These are phyloP conservation scores for Mollisiaceae sp. DNA, from an alignment of 2,329 filamentous ascomycete genomes.

Conservation along the genomic window DNA sequence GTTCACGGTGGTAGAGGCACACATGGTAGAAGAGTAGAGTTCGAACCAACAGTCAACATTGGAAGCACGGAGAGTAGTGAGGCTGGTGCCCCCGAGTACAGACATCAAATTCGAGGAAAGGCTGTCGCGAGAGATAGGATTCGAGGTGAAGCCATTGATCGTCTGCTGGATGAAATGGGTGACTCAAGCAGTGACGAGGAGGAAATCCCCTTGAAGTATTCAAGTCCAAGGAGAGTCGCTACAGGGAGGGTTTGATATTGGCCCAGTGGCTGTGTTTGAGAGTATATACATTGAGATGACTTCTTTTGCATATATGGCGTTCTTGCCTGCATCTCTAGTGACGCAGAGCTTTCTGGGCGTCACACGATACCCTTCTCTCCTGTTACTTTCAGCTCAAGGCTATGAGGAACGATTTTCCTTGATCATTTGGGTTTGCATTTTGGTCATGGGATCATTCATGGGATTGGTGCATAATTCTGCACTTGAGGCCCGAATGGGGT, in stretches of 20 bases:
- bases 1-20: slow-evolving; percentile 24
- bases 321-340: slow-evolving; percentile 26
- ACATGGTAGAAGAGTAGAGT: slow-evolving; percentile 37
- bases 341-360: slow-evolving; percentile 26
- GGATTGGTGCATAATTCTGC: slow-evolving; percentile 19
- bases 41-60: slow-evolving; percentile 32
- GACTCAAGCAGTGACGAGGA: slow-evolving; percentile 44
- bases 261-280: slow-evolving; percentile 16
- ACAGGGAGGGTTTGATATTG: slow-evolving; percentile 31
- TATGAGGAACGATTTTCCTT: slow-evolving; percentile 23
- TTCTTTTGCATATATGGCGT: slow-evolving; percentile 25
- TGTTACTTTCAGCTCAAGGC: slow-evolving; percentile 14
- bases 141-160: slow-evolving; percentile 39
- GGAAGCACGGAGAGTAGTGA: slow-evolving; percentile 32
- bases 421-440: slow-evolving; percentile 18
- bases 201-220: slow-evolving; percentile 38
- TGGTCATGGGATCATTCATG: slow-evolving; percentile 16
- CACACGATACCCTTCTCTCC: slow-evolving; percentile 24
- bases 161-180: slow-evolving; percentile 42
- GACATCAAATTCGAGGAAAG: slow-evolving; percentile 29
- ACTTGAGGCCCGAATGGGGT: slow-evolving; percentile 4
- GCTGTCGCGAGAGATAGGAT: slow-evolving; percentile 21
- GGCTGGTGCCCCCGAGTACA: slow-evolving; percentile 29
- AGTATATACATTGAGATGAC: slow-evolving; percentile 24
- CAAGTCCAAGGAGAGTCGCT: slow-evolving; percentile 34